phyloP scores from a whole-genome alignment of 2,329 filamentous ascomycete species.

The Gnomoniopsis smithogilvyi region DNA sequence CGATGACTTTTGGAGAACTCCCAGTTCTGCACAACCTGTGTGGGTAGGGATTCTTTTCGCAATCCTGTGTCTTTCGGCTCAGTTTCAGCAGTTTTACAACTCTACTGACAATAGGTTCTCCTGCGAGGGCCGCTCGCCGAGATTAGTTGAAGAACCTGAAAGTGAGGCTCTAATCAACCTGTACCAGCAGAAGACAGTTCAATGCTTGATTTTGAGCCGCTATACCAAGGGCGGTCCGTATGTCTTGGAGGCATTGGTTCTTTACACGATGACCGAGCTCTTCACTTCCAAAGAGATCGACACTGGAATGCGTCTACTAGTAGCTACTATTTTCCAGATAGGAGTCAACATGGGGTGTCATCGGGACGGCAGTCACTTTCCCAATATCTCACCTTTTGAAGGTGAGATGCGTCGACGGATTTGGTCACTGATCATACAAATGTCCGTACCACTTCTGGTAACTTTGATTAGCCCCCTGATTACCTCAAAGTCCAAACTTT shows the following conservation, averaged over 20 bases:
- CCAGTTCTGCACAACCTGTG: constrained; percentile 20
- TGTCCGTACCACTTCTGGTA: too few species aligned
- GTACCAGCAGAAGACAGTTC: constrained; percentile 29
- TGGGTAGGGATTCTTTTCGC: constrained; percentile 46
- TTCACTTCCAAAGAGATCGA: constrained; percentile 28
- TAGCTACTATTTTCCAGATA: constrained; percentile 31
- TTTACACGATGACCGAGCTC: constrained; percentile 32
- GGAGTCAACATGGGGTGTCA: constrained; percentile 40
- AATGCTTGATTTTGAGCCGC: constrained; percentile 34
- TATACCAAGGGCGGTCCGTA: constrained; percentile 42
- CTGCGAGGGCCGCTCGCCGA: too few species aligned
- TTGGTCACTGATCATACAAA: constrained; percentile 38
- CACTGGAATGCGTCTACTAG: constrained; percentile 31
- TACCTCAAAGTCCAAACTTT: too few species aligned
- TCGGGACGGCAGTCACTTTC: constrained; percentile 39
- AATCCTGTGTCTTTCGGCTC: constrained; percentile 38
- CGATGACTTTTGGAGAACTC: constrained; percentile 40
- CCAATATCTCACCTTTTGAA: constrained; percentile 34
- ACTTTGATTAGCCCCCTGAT: too few species aligned
- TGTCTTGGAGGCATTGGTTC: constrained; percentile 36
- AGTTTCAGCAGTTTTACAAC: constrained; percentile 17
- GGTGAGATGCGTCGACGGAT: constrained; percentile 42
- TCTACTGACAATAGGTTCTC: too few species aligned
- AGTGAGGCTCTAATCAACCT: not conserved
- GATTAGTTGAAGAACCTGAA: too few species aligned